phyloP scores from a whole-genome alignment of 305 asterid species.

The Salvia sclarea region DNA sequence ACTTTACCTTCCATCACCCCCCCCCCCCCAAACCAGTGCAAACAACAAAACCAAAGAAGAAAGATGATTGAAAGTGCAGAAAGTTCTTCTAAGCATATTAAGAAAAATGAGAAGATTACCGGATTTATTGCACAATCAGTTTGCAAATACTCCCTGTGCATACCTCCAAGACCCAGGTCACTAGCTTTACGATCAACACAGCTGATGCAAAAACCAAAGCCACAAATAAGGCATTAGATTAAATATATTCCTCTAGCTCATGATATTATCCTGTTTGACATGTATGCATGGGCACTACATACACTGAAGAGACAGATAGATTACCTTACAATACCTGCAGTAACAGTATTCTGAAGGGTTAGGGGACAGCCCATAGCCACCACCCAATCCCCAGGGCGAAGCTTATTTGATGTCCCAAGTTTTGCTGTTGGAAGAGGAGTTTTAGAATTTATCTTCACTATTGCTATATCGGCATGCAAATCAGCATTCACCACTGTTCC shows the following conservation, averaged over 20 bases:
- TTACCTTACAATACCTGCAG: constrained; percentile 94
- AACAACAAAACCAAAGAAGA: background rate
- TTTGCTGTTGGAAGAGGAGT: constrained; percentile 86
- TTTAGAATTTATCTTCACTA: constrained; percentile 74
- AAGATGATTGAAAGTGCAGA: background rate
- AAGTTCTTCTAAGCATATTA: constrained; percentile 7
- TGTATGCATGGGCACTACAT: constrained; percentile 7
- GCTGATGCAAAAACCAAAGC: constrained; percentile 43
- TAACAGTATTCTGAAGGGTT: constrained; percentile 81
- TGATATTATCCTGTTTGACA: constrained; percentile 23
- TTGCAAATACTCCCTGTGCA: constrained; percentile 77
- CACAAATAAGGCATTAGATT: constrained; percentile 27
- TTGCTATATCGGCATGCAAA: constrained; percentile 76
- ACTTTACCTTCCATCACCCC: background rate
- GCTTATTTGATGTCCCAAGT: constrained; percentile 69
- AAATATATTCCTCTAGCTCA: constrained; percentile 2
- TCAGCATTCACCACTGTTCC: constrained; percentile 81
- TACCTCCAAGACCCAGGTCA: constrained; percentile 84
- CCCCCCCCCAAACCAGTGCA: background rate
- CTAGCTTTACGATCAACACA: constrained; percentile 91
- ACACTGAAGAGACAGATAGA: constrained; percentile 18
- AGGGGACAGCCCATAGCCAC: constrained; percentile 89
- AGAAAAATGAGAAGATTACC: constrained; percentile 40
- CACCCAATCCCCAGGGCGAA: constrained; percentile 95
- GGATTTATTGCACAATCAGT: constrained; percentile 87